Evolutionary conservation across 768 basidiomycete genomes (phyloP), one percentile per base, ranked within the genome.

Genomic region (Rubroboletus satanas): DNA sequence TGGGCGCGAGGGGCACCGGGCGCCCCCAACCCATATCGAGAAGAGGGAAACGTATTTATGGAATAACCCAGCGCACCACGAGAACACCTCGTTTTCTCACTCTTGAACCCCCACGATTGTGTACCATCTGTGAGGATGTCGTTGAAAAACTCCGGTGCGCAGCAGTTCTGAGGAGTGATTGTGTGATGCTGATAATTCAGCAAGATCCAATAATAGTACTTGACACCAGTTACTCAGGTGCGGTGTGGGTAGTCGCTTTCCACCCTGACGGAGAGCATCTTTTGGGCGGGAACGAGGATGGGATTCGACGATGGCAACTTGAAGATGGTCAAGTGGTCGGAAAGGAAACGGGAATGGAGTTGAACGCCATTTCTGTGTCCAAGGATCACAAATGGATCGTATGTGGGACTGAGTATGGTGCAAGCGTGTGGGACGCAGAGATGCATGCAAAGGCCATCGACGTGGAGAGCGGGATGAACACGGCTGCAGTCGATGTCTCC

Each of bases 191-290:
- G 3, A 41, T 18, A 7, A 41, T 23, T 12, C 39, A 41, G 21
- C 9, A 41, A 41, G 39, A 23, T 6, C 39, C 39, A 21, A 21
- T 21, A 11, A 12, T 41, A 3, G 6, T 41, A 14, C 23, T 42
- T 3, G 14, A 8, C 7, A 15, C 12, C 12, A 3, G 12, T 23
- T 0, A 4, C 41, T 14, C 3, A 7, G 14, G 0, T 4, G 11
- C 1, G 3, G 41, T 42, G 2, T 42, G 1, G 7, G 23, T 12
- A 14, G 8, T 41, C 39, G 11, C 39, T 1, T 42, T 42, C 26
- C 26, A 28, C 0, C 26, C 26, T 17, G 17, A 28, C 15, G 26
- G 14, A 3, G 11, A 2, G 4, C 12, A 42, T n/a, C 9, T 44
- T n/a, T 28, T 17, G 26, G 26, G 43, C 5, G 43, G 43, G 15